Percentiles rank a stretch among this genome's conserved stretches.
These are phyloP conservation scores for Mucor piriformis DNA, from an alignment of 371 early-diverging fungal genomes.

Conservation along the genomic window DNA sequence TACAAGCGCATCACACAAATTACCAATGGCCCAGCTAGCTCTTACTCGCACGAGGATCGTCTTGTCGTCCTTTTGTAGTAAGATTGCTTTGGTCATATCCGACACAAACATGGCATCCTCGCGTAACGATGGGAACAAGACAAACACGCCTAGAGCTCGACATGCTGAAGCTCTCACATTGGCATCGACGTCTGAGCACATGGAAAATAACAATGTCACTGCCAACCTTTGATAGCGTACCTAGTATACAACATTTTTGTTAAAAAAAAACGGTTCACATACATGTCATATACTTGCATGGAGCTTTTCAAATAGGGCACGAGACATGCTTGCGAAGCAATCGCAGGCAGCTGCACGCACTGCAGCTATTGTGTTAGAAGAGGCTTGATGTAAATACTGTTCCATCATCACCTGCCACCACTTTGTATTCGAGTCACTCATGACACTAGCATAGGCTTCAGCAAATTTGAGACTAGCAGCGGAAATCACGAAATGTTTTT, in stretches of 20 bases:
- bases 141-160: slow-evolving; percentile 68
- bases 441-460: slow-evolving; percentile 44
- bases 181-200: slow-evolving; percentile 57
- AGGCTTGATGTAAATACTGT: slow-evolving; percentile 50
- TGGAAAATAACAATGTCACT: slow-evolving; percentile 54
- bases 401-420: slow-evolving; percentile 61
- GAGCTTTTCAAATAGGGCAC: slow-evolving; percentile 46
- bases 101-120: slow-evolving; percentile 62
- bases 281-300: slow-evolving; percentile 32
- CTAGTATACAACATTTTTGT: slow-evolving; percentile 23
- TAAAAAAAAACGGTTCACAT: background rate
- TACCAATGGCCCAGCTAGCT: slow-evolving; percentile 80
- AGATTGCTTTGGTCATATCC: slow-evolving; percentile 54
- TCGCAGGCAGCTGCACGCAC: slow-evolving; percentile 67
- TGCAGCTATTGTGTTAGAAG: slow-evolving; percentile 40
- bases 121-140: slow-evolving; percentile 59
- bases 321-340: slow-evolving; percentile 60
- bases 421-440: slow-evolving; percentile 6
- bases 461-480: slow-evolving; percentile 41
- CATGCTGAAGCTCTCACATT: slow-evolving; percentile 71
- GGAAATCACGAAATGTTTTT: background rate
- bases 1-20: slow-evolving; percentile 70
- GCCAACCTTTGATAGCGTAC: slow-evolving; percentile 48
- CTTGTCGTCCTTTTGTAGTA: slow-evolving; percentile 51
- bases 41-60: slow-evolving; percentile 65